Conservation (phyloP, 2,329 filamentous ascomycete genomes). For the Trichoderma endophyticum region DNA sequence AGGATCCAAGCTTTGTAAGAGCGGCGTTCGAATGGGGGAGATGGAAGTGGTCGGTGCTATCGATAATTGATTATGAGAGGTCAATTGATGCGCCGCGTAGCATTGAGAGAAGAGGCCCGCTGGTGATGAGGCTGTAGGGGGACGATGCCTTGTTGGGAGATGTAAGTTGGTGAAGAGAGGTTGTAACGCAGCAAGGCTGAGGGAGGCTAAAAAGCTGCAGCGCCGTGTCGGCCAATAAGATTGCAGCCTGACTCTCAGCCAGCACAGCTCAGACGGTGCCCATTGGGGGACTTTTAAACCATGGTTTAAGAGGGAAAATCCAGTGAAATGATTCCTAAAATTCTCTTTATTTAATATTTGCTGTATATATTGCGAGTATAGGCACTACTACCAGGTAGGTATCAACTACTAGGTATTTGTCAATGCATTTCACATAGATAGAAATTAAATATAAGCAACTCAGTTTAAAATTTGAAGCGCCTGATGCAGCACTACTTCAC, state of each 20-base stretch:
- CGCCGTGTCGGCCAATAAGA: conserved; percentile 9
- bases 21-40: background rate
- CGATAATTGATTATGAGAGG: background rate
- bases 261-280: background rate
- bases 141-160: background rate
- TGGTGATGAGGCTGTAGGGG: background rate
- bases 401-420: background rate
- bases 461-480: background rate
- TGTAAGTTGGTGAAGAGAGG: conserved; percentile 3
- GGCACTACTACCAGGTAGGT: too few relatives aligned
- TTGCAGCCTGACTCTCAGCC: background rate
- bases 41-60: background rate
- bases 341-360: background rate
- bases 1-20: background rate
- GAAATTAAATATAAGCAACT: too few relatives aligned
- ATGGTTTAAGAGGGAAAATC: background rate
- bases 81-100: background rate
- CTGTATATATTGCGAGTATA: background rate
- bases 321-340: background rate
- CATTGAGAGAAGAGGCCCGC: background rate
- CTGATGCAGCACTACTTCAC: background rate
- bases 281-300: background rate
- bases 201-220: conserved; percentile 14
- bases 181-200: conserved; percentile 15
- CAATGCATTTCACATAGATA: background rate